phyloP scores from a whole-genome alignment of 2,329 filamentous ascomycete species.

The Clonostachys chloroleuca region DNA sequence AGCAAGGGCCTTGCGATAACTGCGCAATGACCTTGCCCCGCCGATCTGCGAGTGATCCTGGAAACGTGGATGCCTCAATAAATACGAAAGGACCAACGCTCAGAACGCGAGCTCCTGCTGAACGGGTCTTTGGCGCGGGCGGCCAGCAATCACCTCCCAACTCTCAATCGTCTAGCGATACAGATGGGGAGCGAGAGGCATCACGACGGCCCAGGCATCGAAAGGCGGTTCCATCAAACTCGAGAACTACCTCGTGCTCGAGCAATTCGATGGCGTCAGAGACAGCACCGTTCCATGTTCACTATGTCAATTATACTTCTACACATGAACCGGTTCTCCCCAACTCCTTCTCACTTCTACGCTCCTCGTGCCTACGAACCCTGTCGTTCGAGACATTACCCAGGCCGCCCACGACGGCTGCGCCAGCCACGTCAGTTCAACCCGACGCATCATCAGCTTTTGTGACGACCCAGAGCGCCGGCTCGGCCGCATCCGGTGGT shows the following conservation, averaged over 20 bases:
- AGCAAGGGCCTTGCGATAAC: constrained; percentile 62
- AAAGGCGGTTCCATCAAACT: constrained; percentile 36
- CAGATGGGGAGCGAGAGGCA: constrained; percentile 44
- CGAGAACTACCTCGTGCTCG: constrained; percentile 43
- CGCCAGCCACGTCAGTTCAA: constrained; percentile 21
- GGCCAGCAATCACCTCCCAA: constrained; percentile 44
- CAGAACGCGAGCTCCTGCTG: constrained; percentile 56
- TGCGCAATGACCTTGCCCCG: constrained; percentile 61
- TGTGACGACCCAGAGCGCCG: constrained; percentile 48
- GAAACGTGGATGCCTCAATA: constrained; percentile 18
- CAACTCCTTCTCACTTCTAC: constrained; percentile 62
- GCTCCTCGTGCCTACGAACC: constrained; percentile 61
- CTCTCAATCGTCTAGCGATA: constrained; percentile 47
- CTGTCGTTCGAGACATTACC: constrained; percentile 64
- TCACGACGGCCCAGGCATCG: constrained; percentile 29
- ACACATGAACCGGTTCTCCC: constrained; percentile 60
- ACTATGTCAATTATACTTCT: constrained; percentile 65
- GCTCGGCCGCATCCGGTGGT: constrained; percentile 54
- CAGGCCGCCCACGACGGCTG: constrained; percentile 40
- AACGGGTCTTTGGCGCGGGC: constrained; percentile 46
- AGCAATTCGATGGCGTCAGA: constrained; percentile 46
- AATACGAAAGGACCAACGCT: constrained; percentile 50
- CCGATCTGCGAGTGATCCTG: constrained; percentile 16
- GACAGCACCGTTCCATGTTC: constrained; percentile 47
- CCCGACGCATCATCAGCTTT: constrained; percentile 38